These are phyloP conservation scores for Mortierella hygrophila DNA, from an alignment of 192 early-diverging fungal species.

Conservation along the genomic window DNA sequence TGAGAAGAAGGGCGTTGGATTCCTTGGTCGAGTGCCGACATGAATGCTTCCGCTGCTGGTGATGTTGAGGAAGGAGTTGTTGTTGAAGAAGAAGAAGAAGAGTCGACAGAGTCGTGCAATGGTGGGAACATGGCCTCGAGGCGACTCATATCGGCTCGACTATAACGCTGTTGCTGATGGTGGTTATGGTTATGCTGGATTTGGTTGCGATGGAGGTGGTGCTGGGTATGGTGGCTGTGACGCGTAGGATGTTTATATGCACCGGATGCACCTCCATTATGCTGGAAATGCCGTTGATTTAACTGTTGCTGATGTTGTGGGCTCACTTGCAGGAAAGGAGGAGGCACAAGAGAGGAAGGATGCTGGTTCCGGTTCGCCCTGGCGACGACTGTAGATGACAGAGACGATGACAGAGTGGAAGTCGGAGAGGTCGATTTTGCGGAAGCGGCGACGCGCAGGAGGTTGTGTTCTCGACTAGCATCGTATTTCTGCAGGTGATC, in stretches of 20 bases:
- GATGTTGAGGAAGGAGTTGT: background rate
- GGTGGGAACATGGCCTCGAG: conserved; percentile 38
- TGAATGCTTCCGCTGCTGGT: background rate
- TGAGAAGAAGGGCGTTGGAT: background rate
- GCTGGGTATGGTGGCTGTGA: background rate
- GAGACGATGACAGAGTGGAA: background rate
- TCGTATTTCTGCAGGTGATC: conserved; percentile 3
- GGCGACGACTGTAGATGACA: background rate
- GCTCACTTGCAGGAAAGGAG: conserved; percentile 4
- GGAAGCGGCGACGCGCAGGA: background rate
- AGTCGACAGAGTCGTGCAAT: conserved; percentile 14
- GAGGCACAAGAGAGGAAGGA: background rate
- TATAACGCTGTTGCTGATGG: conserved; percentile 8
- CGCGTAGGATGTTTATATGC: conserved; percentile 20
- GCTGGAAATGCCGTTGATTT: conserved; percentile 11
- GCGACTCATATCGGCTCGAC: conserved; percentile 25
- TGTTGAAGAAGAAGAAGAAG: background rate
- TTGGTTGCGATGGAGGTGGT: background rate
- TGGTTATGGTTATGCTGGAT: background rate
- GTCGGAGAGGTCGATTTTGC: conserved; percentile 1
- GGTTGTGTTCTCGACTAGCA: conserved; percentile 4
- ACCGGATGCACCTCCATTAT: conserved; percentile 1
- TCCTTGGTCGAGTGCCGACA: conserved; percentile 6
- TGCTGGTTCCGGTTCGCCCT: background rate
- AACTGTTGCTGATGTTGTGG: conserved; percentile 7